Base-by-base conservation (phyloP, 345 rosid species). In the Erodium maritimum region DNA sequence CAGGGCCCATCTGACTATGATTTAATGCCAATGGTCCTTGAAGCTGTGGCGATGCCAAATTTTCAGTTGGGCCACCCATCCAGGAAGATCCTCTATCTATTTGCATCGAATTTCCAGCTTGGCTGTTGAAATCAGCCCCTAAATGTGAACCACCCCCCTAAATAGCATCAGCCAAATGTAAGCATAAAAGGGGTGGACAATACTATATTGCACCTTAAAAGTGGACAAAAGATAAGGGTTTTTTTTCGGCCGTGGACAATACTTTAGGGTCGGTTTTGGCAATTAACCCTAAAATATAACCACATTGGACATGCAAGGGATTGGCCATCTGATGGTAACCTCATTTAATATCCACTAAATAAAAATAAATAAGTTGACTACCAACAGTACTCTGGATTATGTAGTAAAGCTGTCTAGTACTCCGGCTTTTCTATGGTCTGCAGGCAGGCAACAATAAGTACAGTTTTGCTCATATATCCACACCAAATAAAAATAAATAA, bases 61-160 rank as follows among this genome's bases (percentile, higher is more conserved):
- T 74, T 42, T 91, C 96, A 45, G 81, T 67, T n/a, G 69, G 86
- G 62, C 82, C 81, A 60, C 87, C 63, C 72, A 85, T 80, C 99
- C 94, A 86, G 56, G 88, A 75, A 46, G 91, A 62, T 67, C 88
- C 94, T 77, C 95, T 71, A 56, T 89, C 96, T 21, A 73, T 68
- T 61, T 78, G 83, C 79, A 78, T 73, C 19, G 80, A 57, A 61
- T 69, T 75, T 54, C 82, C 87, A 62, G 64, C 62, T 60, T 80
- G 93, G 69, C 75, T 82, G 77, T 68, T 73, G 69, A 67, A 81
- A 34, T 87, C 91, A 9, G 77, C 60, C 50, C 85, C 95, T 18
- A 82, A 58, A 74, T 69, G 86, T 19, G 86, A 71, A 69, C 82
- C 81, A 59, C 82, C 95, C 0, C 67, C 81, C 97, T 87, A 79